Percentiles rank a stretch among this genome's conserved stretches.
These are phyloP conservation scores for Phellinidium pouzarii DNA, from an alignment of 1,284 basidiomycete genomes.

Conservation along the genomic window DNA sequence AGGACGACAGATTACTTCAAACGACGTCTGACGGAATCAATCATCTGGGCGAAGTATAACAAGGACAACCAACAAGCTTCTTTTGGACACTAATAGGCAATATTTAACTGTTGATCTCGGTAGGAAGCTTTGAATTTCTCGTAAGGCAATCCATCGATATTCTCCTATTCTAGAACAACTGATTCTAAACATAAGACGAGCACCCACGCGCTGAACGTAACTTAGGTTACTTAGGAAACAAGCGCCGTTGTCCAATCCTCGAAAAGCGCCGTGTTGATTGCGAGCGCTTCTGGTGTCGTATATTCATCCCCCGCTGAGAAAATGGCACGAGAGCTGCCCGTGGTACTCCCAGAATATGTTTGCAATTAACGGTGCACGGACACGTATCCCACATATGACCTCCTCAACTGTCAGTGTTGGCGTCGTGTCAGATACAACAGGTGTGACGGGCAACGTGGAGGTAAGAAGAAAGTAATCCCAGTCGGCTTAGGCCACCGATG, in stretches of 20 bases:
- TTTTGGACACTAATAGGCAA: no score
- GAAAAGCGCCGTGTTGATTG: neutral
- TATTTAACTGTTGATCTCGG: no score
- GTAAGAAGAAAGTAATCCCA: conserved; percentile 9
- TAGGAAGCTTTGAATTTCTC: no score
- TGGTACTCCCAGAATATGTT: conserved; percentile 18
- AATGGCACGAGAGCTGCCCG: conserved; percentile 17
- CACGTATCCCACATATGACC: conserved; percentile 15
- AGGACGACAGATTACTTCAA: no score
- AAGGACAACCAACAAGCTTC: no score
- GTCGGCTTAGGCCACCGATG: conserved; percentile 18
- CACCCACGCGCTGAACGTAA: no score
- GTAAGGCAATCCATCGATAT: no score
- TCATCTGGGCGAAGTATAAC: no score
- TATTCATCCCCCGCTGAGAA: conserved; percentile 17
- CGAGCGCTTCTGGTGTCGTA: conserved; percentile 6
- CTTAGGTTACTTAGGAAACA: no score
- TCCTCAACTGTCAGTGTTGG: conserved; percentile 16
- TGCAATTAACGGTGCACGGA: conserved; percentile 16
- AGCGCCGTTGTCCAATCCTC: conserved; percentile 8
- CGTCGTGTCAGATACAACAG: neutral
- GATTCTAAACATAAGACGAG: no score
- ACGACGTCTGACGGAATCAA: no score
- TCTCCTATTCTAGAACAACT: no score
- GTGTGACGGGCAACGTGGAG: neutral